These are phyloP conservation scores for Candida vaughaniae DNA, from an alignment of 805 yeast species.

Conservation along the genomic window DNA sequence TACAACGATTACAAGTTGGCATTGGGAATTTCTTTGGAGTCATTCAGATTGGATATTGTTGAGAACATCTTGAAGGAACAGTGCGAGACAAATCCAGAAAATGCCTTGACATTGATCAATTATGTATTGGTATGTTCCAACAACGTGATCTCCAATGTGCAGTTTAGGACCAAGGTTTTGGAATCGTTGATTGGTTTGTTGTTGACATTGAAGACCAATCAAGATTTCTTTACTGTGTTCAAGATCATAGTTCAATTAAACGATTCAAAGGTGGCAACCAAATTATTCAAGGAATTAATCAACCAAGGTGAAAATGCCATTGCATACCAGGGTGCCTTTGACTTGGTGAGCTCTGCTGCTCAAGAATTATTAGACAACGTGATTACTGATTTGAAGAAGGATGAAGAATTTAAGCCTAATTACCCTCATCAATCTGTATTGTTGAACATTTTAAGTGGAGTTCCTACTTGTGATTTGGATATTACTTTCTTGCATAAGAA, in stretches of 20 bases:
- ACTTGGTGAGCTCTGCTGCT: constrained; percentile 85
- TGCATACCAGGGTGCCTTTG: constrained; percentile 94
- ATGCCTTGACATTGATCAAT: constrained; percentile 54
- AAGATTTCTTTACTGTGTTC: constrained; percentile 81
- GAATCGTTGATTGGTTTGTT: constrained; percentile 60
- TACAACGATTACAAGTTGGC: constrained; percentile 77
- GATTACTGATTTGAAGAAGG: constrained; percentile 38
- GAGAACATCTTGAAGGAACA: constrained; percentile 51
- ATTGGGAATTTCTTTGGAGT: constrained; percentile 86
- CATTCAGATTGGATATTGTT: constrained; percentile 80
- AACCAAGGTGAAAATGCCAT: constrained; percentile 50
- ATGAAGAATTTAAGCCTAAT: constrained; percentile 22
- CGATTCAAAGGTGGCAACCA: constrained; percentile 67
- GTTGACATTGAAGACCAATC: constrained; percentile 49
- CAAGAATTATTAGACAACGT: constrained; percentile 77
- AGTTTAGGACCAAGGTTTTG: constrained; percentile 66
- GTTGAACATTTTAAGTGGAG: constrained; percentile 76
- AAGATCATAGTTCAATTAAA: constrained; percentile 88
- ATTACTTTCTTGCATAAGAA: constrained; percentile 84
- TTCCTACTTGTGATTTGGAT: constrained; percentile 91
- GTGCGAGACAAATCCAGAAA: constrained; percentile 46
- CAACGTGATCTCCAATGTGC: constrained; percentile 60
- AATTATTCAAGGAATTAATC: constrained; percentile 63
- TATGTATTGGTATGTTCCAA: constrained; percentile 77
- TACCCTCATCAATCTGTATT: constrained; percentile 42